Conservation (phyloP, 192 early-diverging fungal genomes). For the Rhizoclosmatium sp. region DNA sequence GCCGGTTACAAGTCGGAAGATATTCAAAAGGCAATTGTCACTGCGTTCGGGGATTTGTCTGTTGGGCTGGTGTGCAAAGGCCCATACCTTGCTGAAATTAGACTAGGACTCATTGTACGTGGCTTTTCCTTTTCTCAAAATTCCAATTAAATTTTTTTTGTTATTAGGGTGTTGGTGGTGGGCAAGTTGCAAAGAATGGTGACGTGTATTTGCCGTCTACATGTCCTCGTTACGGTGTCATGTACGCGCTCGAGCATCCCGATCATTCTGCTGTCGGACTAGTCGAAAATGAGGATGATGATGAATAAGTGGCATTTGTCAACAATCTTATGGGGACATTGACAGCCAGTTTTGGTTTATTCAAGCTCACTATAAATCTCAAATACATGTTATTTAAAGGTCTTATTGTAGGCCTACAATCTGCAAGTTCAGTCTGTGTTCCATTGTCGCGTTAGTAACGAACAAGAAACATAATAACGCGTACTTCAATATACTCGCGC, state of each 20-base stretch:
- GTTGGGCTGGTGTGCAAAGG: slow-evolving; percentile 38
- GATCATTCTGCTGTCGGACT: neutral
- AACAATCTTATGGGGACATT: too few species aligned
- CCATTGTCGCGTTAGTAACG: too few species aligned
- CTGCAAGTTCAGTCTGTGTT: too few species aligned
- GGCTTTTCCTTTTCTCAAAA: neutral
- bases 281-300: neutral
- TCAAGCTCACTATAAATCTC: too few species aligned
- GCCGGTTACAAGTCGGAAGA: slow-evolving; percentile 22
- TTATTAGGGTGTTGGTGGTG: slow-evolving; percentile 9
- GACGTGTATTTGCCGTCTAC: slow-evolving; percentile 27
- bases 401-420: too few species aligned
- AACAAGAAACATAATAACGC: too few species aligned
- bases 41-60: slow-evolving; percentile 20
- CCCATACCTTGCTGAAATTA: slow-evolving; percentile 35
- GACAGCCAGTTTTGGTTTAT: too few species aligned
- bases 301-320: too few species aligned
- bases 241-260: slow-evolving; percentile 14
- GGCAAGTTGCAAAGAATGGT: slow-evolving; percentile 27
- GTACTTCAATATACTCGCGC: too few species aligned
- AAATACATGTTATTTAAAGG: too few species aligned
- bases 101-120: slow-evolving; percentile 19
- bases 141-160: neutral
- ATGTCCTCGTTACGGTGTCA: slow-evolving; percentile 35
- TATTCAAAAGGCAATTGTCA: slow-evolving; percentile 17